Percentiles rank a stretch among this genome's conserved stretches.
phyloP scores from a whole-genome alignment of 78 protist species.

The Acrasis kona region DNA sequence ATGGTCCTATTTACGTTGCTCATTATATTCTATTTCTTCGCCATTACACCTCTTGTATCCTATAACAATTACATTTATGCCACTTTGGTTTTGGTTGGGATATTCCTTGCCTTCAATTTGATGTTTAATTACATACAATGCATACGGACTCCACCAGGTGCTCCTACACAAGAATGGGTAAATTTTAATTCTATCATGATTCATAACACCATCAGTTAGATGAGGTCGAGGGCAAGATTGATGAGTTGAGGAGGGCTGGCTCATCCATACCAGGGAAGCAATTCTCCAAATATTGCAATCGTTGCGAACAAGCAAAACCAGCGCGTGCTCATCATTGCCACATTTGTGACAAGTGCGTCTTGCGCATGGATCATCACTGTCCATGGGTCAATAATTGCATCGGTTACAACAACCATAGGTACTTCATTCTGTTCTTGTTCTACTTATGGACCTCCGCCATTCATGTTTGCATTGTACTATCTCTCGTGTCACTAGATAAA shows the following conservation, averaged over 20 bases:
- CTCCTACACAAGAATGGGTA: neutral
- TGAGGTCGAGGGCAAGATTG: neutral
- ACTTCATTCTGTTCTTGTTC: slow-evolving; percentile 40
- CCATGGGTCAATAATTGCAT: slow-evolving; percentile 64
- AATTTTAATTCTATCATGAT: neutral
- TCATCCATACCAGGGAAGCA: neutral
- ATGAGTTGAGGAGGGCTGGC: neutral
- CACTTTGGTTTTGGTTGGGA: neutral
- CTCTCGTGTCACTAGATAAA: neutral
- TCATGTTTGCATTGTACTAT: neutral
- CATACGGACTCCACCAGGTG: slow-evolving; percentile 15
- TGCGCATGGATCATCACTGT: slow-evolving; percentile 60
- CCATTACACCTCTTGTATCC: neutral
- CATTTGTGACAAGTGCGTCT: slow-evolving; percentile 59
- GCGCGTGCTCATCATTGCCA: slow-evolving; percentile 75
- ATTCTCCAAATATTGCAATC: neutral
- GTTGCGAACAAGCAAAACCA: neutral
- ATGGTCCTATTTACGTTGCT: neutral
- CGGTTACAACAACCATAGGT: slow-evolving; percentile 46
- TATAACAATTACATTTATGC: neutral
- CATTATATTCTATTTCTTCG: neutral
- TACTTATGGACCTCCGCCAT: neutral
- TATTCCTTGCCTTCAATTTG: neutral
- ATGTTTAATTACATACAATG: slow-evolving; percentile 10
- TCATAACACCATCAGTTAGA: neutral